Evolutionary conservation across 2,329 filamentous ascomycete species (phyloP).

Genomic region (Xylariaceae sp.): DNA sequence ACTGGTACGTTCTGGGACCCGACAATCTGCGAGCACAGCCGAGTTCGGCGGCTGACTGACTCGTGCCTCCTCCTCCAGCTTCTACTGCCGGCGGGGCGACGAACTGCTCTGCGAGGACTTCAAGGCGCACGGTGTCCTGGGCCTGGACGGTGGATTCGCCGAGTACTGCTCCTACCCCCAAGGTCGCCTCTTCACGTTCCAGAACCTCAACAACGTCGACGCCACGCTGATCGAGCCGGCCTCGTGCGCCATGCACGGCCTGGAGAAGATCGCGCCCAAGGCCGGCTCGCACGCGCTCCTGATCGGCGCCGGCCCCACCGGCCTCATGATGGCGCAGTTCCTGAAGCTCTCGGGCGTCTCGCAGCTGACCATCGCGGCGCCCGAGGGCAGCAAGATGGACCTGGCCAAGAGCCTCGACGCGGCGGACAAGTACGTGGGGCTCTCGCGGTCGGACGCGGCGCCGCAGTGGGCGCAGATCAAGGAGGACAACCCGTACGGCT

Average conservation of each 20-base stretch:
- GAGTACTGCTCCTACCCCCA: conserved; percentile 54
- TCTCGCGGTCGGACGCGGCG: conserved; percentile 45
- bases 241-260: conserved; percentile 62
- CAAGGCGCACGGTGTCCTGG: conserved; percentile 55
- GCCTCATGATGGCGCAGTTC: conserved; percentile 40
- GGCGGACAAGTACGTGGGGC: conserved; percentile 46
- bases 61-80: too few species aligned
- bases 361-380: conserved; percentile 62
- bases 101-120: conserved; percentile 63
- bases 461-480: conserved; percentile 56
- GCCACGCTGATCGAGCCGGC: conserved; percentile 64
- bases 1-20: conserved; percentile 47
- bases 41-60: too few species aligned
- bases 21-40: too few species aligned
- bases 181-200: conserved; percentile 54
- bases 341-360: conserved; percentile 52
- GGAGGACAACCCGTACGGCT: conserved; percentile 60
- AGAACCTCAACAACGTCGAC: conserved; percentile 60
- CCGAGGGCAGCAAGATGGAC: conserved; percentile 63
- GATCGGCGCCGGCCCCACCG: conserved; percentile 61
- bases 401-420: conserved; percentile 51
- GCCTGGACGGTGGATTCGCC: conserved; percentile 63
- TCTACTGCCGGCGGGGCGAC: conserved; percentile 64
- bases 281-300: conserved; percentile 58
- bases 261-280: conserved; percentile 61